Percentiles rank a stretch among this genome's conserved stretches.
phyloP scores from a whole-genome alignment of 2,329 filamentous ascomycete species.

The Cladosporium austrohemisphaericum region DNA sequence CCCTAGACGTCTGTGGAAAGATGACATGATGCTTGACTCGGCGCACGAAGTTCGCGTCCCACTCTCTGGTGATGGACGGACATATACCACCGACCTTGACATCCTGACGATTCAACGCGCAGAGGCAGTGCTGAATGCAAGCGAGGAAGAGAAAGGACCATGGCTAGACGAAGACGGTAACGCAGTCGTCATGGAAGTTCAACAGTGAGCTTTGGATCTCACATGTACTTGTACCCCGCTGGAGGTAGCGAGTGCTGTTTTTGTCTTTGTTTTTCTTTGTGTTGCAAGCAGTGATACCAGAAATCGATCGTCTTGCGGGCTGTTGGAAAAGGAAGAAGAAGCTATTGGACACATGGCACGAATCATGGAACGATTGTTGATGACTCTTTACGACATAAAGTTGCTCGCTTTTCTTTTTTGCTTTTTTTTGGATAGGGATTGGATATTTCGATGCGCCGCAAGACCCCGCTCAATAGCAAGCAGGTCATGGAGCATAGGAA shows the following conservation, averaged over 20 bases:
- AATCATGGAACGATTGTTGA: neutral
- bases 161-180: constrained; percentile 67
- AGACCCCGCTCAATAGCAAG: too few species aligned
- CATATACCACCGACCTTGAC: constrained; percentile 89
- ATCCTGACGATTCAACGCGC: constrained; percentile 84
- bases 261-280: neutral
- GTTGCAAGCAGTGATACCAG: constrained; percentile 2
- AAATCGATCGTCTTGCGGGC: neutral
- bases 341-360: too few species aligned
- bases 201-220: neutral
- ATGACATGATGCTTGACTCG: constrained; percentile 97
- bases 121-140: constrained; percentile 76
- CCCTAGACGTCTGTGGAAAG: constrained; percentile 82
- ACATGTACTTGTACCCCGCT: neutral
- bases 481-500: neutral
- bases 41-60: constrained; percentile 90
- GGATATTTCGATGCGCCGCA: too few species aligned
- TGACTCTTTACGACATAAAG: constrained; percentile 7
- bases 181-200: neutral
- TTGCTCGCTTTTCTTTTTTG: too few species aligned
- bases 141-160: constrained; percentile 79
- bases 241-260: neutral
- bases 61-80: constrained; percentile 59
- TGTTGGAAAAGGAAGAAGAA: neutral
- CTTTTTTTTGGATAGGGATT: neutral